Base-by-base conservation (phyloP, 345 rosid species). In the Pseudoturritis turrita region DNA sequence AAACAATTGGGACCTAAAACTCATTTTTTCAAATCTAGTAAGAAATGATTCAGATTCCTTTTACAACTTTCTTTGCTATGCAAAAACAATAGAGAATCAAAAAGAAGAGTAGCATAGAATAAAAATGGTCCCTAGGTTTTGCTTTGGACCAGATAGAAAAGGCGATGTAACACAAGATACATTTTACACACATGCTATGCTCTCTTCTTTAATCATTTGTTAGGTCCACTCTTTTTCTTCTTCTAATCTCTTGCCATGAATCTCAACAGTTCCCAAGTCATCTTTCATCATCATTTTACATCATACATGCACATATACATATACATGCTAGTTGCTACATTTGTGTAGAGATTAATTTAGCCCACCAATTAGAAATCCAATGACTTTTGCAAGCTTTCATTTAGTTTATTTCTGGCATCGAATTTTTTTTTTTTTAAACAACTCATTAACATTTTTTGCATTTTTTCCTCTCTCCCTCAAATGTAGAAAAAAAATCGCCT, bases 141-240 rank as follows among this genome's bases (percentile, higher is more conserved):
- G 59, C 77, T 56, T 59, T 66, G 78, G 78, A 74, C 66, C 66
- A 65, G 29, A 73, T 41, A 19, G 44, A 73, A 73, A 73, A 73
- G 59, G 50, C 17, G 41, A 73, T 55, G 56, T 44, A 62, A 12
- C 56, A 53, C 33, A 35, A 55, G 51, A 52, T 65, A 50, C 55
- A 67, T 50, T 65, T 31, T 41, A 59, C 33, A 60, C 69, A 75
- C 78, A 68, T 67, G 69, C 57, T 58, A 66, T 40, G 53, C 68
- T 29, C 31, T 66, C 46, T 60, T 60, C 74, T 44, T 75, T 59
- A 52, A 43, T 68, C 69, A 52, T 43, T 61, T 43, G 15, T 18
- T 31, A 33, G 69, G 17, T 62, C 73, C 68, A 65, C 62, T 50
- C 55, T 22, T 59, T 74, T 66, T 31, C 52, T 43, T 43, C 44